Evolutionary conservation across 148 eudicot species (phyloP), one percentile per base, ranked within the genome.

Genomic region (Heliamphora exappendiculata): DNA sequence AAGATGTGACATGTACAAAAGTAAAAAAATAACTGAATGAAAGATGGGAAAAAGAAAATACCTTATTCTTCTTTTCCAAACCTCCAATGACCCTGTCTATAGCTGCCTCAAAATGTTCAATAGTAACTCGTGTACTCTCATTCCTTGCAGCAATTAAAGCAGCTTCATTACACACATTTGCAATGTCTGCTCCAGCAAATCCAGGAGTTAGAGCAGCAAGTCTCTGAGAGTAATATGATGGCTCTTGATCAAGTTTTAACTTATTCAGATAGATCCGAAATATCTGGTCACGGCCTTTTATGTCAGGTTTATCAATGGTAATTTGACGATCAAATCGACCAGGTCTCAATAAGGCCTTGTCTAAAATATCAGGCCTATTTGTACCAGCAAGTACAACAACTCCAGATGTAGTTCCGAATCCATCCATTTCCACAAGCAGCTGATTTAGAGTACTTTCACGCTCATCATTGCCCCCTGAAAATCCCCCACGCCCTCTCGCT

Each of bases 311-410:
- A 62, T 87, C 91, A 34, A 90, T 83, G 39, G 80, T 62, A 59
- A 90, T 87, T 65, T 90, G 90, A 44, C 91, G 91, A 76, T 88
- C 94, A 84, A 90, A 90, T 20, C 94, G 83, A 49, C 94, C 94
- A 72, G 94, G 94, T 80, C 91, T 86, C 51, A 90, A 60, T 72
- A 90, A 67, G 33, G 91, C 94, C 75, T 88, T 88, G 79, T 90
- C 93, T 58, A 90, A 75, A 28, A 87, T 85, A 78, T 90, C 94
- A 12, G 90, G 91, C 45, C 89, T 82, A 70, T 90, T 88, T 54
- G 94, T 88, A 62, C 90, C 91, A 72, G 90, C 94, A 51, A 90
- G 84, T 13, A 90, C 90, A 70, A 90, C 86, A 0, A 90, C 89
- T 72, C 94, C 91, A 76, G 91, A 75, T 14, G 88, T 89, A 19